A percentile compares a stretch with the other conserved stretches of the same genome.
These are phyloP conservation scores for Crithidia thermophila DNA, from an alignment of 208 protist species.

Conservation along the genomic window DNA sequence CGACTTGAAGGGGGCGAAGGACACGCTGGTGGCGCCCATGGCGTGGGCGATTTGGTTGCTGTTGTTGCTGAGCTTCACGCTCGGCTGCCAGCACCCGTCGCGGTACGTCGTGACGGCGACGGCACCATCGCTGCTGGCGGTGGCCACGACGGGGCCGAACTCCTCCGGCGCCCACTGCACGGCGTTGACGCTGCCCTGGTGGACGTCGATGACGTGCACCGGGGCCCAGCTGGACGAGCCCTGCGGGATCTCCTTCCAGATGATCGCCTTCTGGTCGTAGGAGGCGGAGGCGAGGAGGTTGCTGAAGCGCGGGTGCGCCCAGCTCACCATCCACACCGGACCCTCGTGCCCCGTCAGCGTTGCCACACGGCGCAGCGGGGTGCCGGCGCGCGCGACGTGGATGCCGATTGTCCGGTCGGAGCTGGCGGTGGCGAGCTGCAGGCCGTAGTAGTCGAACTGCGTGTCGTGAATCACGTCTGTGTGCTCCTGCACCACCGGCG, in stretches of 20 bases:
- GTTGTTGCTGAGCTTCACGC: slow-evolving; percentile 78
- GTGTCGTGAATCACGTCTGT: slow-evolving; percentile 97
- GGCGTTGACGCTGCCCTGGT: slow-evolving; percentile 78
- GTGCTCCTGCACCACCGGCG: slow-evolving; percentile 49
- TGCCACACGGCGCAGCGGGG: slow-evolving; percentile 58
- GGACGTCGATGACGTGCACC: slow-evolving; percentile 75
- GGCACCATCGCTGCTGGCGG: slow-evolving; percentile 80
- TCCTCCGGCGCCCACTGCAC: slow-evolving; percentile 85
- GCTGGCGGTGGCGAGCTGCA: slow-evolving; percentile 97
- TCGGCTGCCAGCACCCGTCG: slow-evolving; percentile 72
- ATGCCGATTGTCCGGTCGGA: slow-evolving; percentile 97
- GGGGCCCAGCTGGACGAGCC: slow-evolving; percentile 50
- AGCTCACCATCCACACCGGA: slow-evolving; percentile 98
- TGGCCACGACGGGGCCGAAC: slow-evolving; percentile 66
- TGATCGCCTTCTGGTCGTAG: slow-evolving; percentile 97
- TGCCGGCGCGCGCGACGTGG: slow-evolving; percentile 80
- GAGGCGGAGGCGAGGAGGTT: slow-evolving; percentile 96
- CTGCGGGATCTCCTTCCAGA: slow-evolving; percentile 91
- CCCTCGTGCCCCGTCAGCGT: slow-evolving; percentile 94
- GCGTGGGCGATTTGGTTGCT: slow-evolving; percentile 84
- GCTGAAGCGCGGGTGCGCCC: slow-evolving; percentile 98
- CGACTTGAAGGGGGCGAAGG: slow-evolving; percentile 65
- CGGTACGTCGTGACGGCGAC: slow-evolving; percentile 64
- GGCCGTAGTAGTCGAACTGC: slow-evolving; percentile 98
- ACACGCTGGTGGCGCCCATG: slow-evolving; percentile 80